These are phyloP conservation scores for Naegleria lovaniensis DNA, from an alignment of 208 protist genomes.

Conservation along the genomic window DNA sequence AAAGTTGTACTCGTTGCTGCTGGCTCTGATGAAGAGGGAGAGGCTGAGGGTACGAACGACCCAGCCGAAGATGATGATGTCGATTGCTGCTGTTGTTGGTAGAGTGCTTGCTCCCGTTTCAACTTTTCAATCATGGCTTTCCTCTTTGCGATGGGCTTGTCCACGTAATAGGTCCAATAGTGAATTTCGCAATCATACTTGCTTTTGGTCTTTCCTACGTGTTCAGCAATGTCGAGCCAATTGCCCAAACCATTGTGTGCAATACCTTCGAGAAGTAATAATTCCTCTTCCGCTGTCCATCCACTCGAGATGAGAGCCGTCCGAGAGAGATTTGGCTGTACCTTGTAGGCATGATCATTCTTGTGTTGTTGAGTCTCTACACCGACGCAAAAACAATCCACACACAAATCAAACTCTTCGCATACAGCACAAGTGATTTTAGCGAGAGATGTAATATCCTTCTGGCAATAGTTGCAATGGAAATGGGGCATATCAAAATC, in stretches of 20 bases:
- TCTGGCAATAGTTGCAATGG: conserved; percentile 29
- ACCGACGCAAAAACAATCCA: conserved; percentile 27
- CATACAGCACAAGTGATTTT: conserved; percentile 19
- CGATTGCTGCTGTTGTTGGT: neutral
- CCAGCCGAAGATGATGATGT: neutral
- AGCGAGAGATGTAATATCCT: neutral
- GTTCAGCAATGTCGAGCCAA: conserved; percentile 28
- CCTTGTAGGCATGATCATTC: neutral
- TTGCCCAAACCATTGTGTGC: conserved; percentile 8
- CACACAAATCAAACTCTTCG: conserved; percentile 23
- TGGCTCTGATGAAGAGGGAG: neutral
- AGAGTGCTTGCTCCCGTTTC: neutral
- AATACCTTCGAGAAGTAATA: conserved; percentile 28
- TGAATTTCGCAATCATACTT: conserved; percentile 26
- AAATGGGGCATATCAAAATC: neutral
- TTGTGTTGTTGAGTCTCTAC: conserved; percentile 24
- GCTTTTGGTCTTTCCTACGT: conserved; percentile 18
- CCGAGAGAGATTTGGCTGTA: neutral
- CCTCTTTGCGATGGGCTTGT: neutral
- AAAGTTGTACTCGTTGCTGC: no score
- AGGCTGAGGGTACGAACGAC: neutral
- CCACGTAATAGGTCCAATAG: conserved; percentile 25
- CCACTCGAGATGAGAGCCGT: neutral
- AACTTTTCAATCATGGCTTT: neutral
- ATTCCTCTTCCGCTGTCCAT: conserved; percentile 29